Evolutionary conservation across 2,329 filamentous ascomycete species (phyloP).

Genomic region (Colletotrichum sp.): DNA sequence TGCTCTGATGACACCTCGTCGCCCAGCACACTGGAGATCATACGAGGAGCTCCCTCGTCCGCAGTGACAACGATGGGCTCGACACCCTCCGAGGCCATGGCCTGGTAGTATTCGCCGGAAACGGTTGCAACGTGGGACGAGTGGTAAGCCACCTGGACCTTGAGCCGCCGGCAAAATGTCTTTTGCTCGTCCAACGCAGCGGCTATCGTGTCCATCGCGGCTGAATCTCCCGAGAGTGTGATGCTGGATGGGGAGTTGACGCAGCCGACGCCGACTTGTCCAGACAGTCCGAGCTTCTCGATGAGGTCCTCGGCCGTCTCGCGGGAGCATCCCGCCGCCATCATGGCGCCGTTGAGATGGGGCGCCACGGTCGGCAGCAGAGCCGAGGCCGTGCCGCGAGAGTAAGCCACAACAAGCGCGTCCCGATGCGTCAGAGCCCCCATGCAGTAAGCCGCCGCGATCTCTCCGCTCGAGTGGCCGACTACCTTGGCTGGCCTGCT

Average conservation of each 20-base stretch:
- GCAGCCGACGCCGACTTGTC: constrained; percentile 17
- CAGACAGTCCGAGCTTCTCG: background rate
- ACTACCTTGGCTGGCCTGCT: constrained; percentile 35
- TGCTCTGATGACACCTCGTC: background rate
- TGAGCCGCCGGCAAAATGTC: constrained; percentile 34
- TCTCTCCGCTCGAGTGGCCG: constrained; percentile 45
- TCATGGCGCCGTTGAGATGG: background rate
- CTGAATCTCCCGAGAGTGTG: constrained; percentile 22
- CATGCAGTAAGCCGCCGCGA: constrained; percentile 39
- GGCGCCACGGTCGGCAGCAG: background rate
- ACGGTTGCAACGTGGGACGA: constrained; percentile 23
- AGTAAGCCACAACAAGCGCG: background rate
- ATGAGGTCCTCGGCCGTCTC: background rate
- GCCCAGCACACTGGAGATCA: background rate
- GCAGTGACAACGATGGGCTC: background rate
- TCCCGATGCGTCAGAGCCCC: background rate
- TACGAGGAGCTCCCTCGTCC: background rate
- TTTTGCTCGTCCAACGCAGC: constrained; percentile 38
- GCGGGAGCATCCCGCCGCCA: background rate
- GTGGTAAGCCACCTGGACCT: constrained; percentile 25
- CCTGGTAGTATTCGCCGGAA: background rate
- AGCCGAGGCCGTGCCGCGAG: background rate
- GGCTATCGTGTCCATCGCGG: constrained; percentile 22
- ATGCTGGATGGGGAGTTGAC: constrained; percentile 28
- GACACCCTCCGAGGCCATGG: background rate